phyloP scores from a whole-genome alignment of 768 basidiomycete genomes.

The Baorangia bicolor region DNA sequence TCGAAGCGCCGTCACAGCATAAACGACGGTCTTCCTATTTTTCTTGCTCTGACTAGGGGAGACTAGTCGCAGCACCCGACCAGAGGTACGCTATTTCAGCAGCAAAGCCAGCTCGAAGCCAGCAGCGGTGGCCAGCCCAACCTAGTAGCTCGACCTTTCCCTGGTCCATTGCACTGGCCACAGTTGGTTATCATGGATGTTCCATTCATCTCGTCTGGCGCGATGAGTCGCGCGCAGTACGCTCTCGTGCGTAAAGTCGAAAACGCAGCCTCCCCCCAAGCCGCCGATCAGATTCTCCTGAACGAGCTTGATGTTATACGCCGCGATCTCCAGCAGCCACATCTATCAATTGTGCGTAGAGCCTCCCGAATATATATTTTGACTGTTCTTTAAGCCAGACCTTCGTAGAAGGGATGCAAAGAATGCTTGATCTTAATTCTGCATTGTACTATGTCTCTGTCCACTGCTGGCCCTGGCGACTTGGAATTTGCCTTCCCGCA shows the following conservation, averaged over 20 bases:
- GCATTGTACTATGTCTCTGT: conserved; percentile 60
- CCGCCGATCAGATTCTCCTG: conserved; percentile 59
- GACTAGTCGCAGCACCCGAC: conserved; percentile 8
- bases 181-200: conserved; percentile 60
- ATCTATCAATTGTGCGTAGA: conserved; percentile 53
- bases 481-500: conserved; percentile 74
- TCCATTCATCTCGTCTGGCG: conserved; percentile 76
- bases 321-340: conserved; percentile 48
- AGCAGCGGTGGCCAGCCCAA: background rate
- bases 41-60: background rate
- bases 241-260: conserved; percentile 73
- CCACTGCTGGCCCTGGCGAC: conserved; percentile 40
- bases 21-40: background rate
- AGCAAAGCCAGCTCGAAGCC: background rate
- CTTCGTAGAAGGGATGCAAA: conserved; percentile 56
- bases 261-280: conserved; percentile 50
- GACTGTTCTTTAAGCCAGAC: conserved; percentile 6
- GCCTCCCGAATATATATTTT: background rate
- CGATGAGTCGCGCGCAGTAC: conserved; percentile 74
- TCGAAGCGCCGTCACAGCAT: background rate
- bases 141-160: background rate
- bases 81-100: conserved; percentile 17
- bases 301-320: conserved; percentile 59
- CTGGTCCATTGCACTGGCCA: background rate
- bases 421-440: conserved; percentile 68